Base-by-base conservation (phyloP, 352 stramenopile species). In the Phytophthora meadii region DNA sequence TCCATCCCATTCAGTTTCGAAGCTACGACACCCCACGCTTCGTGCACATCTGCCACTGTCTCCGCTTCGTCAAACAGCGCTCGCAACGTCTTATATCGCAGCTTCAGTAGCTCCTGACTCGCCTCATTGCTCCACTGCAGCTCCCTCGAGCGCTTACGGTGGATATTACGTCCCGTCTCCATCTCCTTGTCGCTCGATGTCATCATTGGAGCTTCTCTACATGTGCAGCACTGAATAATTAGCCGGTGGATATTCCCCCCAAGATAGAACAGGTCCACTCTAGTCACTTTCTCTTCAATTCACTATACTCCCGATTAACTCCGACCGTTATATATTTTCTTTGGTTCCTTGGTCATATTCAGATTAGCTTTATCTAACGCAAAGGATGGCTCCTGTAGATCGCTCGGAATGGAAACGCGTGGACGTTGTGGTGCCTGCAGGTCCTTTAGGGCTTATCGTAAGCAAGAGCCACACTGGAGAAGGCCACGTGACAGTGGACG, bases 361-460 rank as follows among this genome's bases (percentile, higher is more conserved):
- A 9, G 30, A 34, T 34, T 22, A 22, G 22, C 22, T 22, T 22
- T 22, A 22, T 22, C 22, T 34, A 11, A 11, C 3, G 9, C 50
- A 8, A 11, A 42, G 19, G 36, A 62, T 63, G 65, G 14, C 58
- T 10, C 57, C n/a, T 17, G 40, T 48, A 34, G 61, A 77, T 27
- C 65, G 70, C 8, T 74, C 65, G 12, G 55, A 67, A 24, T 81
- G 72, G 67, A 76, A 72, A 22, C 68, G 79, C 56, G 82, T 95
- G 36, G 80, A 89, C 53, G 76, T 95, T 47, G 70, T 72, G 27
- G 87, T 93, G 25, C 82, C 82, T 9, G 64, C 83, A 1, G 87
- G 87, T 0, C 81, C 87, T 1, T 71, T 95, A 1, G 87, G 84
- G 0, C 83, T 95, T 27, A 83, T 95, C 64, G 82, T 95, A 32